Evolutionary conservation across 2,329 filamentous ascomycete species (phyloP).

Genomic region (Aspergillus eucalypticola): DNA sequence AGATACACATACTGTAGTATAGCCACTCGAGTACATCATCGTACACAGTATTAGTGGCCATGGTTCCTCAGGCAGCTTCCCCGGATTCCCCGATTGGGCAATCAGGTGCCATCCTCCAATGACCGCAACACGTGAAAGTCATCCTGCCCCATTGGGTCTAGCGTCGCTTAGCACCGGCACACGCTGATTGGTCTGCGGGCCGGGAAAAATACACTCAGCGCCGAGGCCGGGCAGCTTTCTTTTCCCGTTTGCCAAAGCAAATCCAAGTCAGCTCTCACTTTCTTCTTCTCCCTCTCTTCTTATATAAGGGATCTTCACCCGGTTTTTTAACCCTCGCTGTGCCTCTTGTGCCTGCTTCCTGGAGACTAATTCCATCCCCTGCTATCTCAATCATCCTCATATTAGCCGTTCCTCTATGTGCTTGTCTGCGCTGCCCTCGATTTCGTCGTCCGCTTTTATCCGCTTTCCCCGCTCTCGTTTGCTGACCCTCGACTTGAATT

Average conservation of each 20-base stretch:
- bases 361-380: not conserved
- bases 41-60: too few relatives aligned
- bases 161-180: conserved; percentile 19
- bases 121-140: conserved; percentile 24
- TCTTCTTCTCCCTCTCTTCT: conserved; percentile 8
- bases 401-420: conserved; percentile 36
- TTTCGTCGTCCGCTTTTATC: conserved; percentile 29
- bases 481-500: conserved; percentile 16
- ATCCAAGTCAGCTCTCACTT: conserved; percentile 4
- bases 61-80: too few relatives aligned
- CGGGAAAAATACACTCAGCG: conserved; percentile 5
- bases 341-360: not conserved
- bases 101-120: conserved; percentile 15
- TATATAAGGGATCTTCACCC: conserved; percentile 7
- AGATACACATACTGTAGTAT: too few relatives aligned
- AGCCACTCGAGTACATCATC: too few relatives aligned
- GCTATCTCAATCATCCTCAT: not conserved
- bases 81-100: not conserved
- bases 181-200: conserved; percentile 20
- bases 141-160: conserved; percentile 4
- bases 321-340: not conserved
- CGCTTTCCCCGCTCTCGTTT: conserved; percentile 21
- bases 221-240: conserved; percentile 1
- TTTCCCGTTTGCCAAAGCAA: not conserved
- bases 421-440: conserved; percentile 33